Percentiles rank a stretch among this genome's conserved stretches.
These are phyloP conservation scores for Microbotryomycetes sp. DNA, from an alignment of 1,284 basidiomycete genomes.

Conservation along the genomic window DNA sequence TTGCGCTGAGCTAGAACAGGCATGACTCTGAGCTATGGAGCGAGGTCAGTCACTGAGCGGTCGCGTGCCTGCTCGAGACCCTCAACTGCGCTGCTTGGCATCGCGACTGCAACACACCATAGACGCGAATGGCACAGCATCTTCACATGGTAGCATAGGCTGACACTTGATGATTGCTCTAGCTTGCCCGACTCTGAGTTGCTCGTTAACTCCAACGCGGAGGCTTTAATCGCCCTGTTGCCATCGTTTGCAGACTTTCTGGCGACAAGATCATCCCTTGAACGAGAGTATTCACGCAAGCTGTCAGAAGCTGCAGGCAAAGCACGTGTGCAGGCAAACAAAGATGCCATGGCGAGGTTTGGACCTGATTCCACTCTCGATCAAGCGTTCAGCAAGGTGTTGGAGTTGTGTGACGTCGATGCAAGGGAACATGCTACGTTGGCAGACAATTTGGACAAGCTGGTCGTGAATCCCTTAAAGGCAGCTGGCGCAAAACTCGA, in stretches of 20 bases:
- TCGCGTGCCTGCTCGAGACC: background rate
- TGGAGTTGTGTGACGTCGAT: slow-evolving; percentile 22
- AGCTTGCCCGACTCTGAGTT: slow-evolving; percentile 24
- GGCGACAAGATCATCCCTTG: background rate
- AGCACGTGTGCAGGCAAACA: slow-evolving; percentile 8
- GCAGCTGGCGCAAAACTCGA: slow-evolving; percentile 12
- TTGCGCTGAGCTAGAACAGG: background rate
- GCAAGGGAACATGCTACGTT: slow-evolving; percentile 8
- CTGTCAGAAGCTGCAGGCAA: slow-evolving; percentile 11
- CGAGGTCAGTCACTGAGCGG: background rate
- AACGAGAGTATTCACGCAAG: slow-evolving; percentile 7
- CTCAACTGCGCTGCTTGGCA: background rate
- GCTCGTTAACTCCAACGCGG: slow-evolving; percentile 8
- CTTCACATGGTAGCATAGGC: too few relatives aligned
- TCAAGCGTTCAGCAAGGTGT: slow-evolving; percentile 1
- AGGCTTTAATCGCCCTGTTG: slow-evolving; percentile 17
- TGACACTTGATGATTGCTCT: background rate
- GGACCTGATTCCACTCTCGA: slow-evolving; percentile 10
- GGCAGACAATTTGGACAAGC: background rate
- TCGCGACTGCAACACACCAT: background rate
- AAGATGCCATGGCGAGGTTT: background rate
- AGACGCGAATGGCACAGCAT: too few relatives aligned
- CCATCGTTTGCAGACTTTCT: slow-evolving; percentile 20
- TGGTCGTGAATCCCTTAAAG: slow-evolving; percentile 5
- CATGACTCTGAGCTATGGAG: background rate